Percentiles rank a stretch among this genome's conserved stretches.
phyloP scores from a whole-genome alignment of 2,329 filamentous ascomycete genomes.

The Hymenoscyphus repandus region DNA sequence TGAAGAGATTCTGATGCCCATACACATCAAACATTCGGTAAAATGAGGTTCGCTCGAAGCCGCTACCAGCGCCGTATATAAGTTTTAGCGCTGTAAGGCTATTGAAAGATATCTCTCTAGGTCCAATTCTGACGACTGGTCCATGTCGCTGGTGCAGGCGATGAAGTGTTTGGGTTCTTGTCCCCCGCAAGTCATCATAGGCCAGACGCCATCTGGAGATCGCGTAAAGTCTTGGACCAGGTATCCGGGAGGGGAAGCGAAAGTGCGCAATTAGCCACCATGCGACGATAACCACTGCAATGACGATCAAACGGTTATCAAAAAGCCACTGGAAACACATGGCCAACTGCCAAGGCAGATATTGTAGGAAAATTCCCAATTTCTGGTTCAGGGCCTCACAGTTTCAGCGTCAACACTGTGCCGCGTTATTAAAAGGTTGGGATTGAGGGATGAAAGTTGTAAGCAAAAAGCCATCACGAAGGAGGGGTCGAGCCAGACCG shows the following conservation, averaged over 20 bases:
- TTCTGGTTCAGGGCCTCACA: no score
- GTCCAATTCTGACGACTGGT: conserved; percentile 24
- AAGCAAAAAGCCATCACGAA: no score
- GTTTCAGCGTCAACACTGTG: no score
- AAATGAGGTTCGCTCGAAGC: conserved; percentile 38
- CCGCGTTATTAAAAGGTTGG: no score
- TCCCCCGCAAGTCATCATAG: conserved; percentile 3
- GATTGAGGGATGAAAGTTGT: no score
- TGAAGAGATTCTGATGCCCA: conserved; percentile 47
- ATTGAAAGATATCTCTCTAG: conserved; percentile 32
- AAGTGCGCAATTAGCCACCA: background rate
- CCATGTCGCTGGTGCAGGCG: conserved; percentile 18
- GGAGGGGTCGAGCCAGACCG: no score
- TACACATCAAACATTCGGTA: conserved; percentile 53
- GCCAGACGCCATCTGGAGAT: conserved; percentile 1
- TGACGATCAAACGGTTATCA: conserved; percentile 1
- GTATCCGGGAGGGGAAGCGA: background rate
- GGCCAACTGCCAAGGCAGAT: no score
- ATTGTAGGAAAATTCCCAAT: no score
- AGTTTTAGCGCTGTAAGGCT: conserved; percentile 40
- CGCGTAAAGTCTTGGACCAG: conserved; percentile 5
- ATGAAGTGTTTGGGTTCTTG: conserved; percentile 8
- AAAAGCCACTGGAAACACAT: no score
- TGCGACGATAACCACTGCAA: conserved; percentile 9
- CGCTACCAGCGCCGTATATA: conserved; percentile 49